A percentile compares a stretch with the other conserved stretches of the same genome.
These are phyloP conservation scores for Casuarina equisetifolia DNA, from an alignment of 306 rosid species.

Conservation along the genomic window DNA sequence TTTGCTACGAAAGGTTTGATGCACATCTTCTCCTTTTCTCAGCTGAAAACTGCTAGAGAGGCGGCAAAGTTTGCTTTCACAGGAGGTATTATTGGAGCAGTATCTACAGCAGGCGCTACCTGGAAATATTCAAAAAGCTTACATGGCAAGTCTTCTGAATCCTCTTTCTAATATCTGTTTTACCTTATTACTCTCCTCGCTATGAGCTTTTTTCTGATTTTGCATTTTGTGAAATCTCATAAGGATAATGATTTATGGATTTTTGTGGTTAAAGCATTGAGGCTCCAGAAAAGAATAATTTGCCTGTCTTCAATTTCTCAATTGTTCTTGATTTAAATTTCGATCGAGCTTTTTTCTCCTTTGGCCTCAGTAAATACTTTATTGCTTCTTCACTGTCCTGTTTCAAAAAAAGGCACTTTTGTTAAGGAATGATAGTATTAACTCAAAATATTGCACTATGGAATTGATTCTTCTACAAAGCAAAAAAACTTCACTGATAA, in stretches of 20 bases:
- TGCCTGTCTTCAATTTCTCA: background rate
- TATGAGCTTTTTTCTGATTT: conserved; percentile 2
- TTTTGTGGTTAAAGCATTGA: background rate
- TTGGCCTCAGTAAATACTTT: background rate
- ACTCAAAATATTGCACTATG: background rate
- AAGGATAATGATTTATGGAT: background rate
- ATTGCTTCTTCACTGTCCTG: background rate
- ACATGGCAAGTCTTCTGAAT: conserved; percentile 53
- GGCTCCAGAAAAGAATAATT: background rate
- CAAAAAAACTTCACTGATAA: too few species aligned
- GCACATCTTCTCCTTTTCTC: conserved; percentile 15
- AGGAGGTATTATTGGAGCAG: conserved; percentile 76
- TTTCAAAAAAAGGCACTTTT: background rate
- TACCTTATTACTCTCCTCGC: background rate
- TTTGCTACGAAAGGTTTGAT: conserved; percentile 11
- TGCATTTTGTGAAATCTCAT: background rate
- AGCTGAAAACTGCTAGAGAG: conserved; percentile 78
- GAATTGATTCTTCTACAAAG: too few species aligned
- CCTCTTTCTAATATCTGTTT: conserved; percentile 5
- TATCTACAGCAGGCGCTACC: conserved; percentile 64
- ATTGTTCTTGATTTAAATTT: too few species aligned
- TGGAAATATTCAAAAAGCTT: conserved; percentile 86
- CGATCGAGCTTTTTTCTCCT: too few species aligned
- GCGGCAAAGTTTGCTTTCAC: conserved; percentile 56
- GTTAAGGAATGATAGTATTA: background rate